Evolutionary conservation across 192 early-diverging fungal species (phyloP), one percentile per base, ranked within the genome.

Genomic region (Ramicandelaber brevisporus): DNA sequence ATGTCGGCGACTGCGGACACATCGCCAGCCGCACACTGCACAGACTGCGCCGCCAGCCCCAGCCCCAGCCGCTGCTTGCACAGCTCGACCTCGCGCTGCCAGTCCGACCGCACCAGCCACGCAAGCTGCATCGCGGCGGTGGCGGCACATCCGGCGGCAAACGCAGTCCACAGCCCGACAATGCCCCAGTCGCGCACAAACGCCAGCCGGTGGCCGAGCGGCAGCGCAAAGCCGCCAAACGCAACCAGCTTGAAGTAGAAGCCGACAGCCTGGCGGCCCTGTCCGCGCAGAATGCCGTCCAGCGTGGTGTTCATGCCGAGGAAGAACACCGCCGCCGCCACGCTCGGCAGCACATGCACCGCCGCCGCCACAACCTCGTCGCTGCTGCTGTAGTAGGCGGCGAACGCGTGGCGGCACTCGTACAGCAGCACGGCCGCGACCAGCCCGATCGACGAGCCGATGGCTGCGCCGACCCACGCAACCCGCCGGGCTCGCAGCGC

Each of bases 161-260:
- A 46, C 3, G 64, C 62, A 0, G 44, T 23, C 75, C 75, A 79
- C 14, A 79, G 48, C 5, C 75, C 75, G 6, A 54, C 51, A 9
- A 78, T 55, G 1, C 59, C 56, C 60, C 55, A 63, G 4, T 50
- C 33, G 17, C 56, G 24, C 26, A 51, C 41, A 31, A 66, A 42
- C 3, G 47, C 44, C 5, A 44, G 33, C 10, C 48, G 30, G 1
- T 48, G 36, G 5, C 61, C 53, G 8, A 67, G 21, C 8, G 64
- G 64, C 10, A 67, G 4, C 4, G 40, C 49, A 11, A 61, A 29
- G 7, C 42, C 9, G n/a, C 55, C 30, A 37, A 61, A 63, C 0
- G 55, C 44, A 18, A 38, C 13, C 4, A 59, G 25, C 14, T 51
- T 57, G 16, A 67, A 51, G 26, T 39, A 43, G 2, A 61, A 61